Evolutionary conservation across 352 stramenopile genomes (phyloP).

Genomic region (Phytophthora nicotianae): DNA sequence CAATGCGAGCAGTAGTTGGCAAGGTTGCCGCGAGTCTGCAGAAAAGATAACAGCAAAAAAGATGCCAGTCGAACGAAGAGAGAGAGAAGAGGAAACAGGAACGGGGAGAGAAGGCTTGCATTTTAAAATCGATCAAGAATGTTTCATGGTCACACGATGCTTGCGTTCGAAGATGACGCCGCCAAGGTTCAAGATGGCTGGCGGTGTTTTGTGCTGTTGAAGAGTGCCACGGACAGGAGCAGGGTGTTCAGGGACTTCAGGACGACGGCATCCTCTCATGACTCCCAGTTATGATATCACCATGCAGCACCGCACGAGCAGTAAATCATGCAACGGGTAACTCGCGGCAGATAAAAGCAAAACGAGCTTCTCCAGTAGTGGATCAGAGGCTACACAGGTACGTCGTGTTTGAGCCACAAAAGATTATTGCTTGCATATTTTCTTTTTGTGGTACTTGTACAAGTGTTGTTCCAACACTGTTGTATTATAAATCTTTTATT

Average conservation of each 20-base stretch:
- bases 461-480: too few relatives aligned
- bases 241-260: constrained; percentile 1
- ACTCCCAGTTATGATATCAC: too few relatives aligned
- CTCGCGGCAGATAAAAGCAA: background rate
- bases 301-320: too few relatives aligned
- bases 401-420: background rate
- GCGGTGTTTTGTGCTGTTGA: constrained; percentile 28
- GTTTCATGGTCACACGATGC: constrained; percentile 41
- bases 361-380: background rate
- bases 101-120: constrained; percentile 39
- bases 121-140: constrained; percentile 61
- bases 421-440: too few relatives aligned
- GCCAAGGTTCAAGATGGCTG: constrained; percentile 34
- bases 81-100: constrained; percentile 26
- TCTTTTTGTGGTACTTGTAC: too few relatives aligned
- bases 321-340: too few relatives aligned
- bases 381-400: background rate
- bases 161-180: constrained; percentile 36
- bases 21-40: constrained; percentile 12
- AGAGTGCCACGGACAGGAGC: constrained; percentile 23
- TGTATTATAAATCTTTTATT: too few relatives aligned
- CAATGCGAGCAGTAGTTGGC: constrained; percentile 4
- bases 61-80: constrained; percentile 12
- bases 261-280: background rate
- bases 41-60: constrained; percentile 21